These are phyloP conservation scores for Colletotrichum nymphaeae DNA, from an alignment of 2,329 filamentous ascomycete genomes.

Conservation along the genomic window DNA sequence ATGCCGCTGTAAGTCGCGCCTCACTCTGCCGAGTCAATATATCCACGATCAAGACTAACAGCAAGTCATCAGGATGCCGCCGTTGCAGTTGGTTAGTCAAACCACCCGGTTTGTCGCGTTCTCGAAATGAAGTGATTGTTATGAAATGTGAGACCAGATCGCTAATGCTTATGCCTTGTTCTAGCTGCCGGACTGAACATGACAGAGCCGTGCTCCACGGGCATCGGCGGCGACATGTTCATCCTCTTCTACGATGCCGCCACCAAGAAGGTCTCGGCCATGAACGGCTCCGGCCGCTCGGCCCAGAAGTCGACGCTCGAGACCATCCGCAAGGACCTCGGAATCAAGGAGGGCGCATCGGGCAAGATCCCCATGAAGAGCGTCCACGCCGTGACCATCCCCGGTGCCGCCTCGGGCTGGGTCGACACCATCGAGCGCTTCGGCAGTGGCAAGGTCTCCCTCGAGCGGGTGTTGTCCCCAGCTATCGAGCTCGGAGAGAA, in stretches of 20 bases:
- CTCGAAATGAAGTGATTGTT: neutral
- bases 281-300: slow-evolving; percentile 94
- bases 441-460: slow-evolving; percentile 83
- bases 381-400: slow-evolving; percentile 86
- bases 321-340: slow-evolving; percentile 75
- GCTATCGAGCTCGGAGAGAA: slow-evolving; percentile 88
- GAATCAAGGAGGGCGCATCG: slow-evolving; percentile 66
- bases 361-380: slow-evolving; percentile 78
- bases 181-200: slow-evolving; percentile 90
- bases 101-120: neutral
- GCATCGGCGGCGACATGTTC: slow-evolving; percentile 98
- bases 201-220: slow-evolving; percentile 92
- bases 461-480: slow-evolving; percentile 83
- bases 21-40: neutral
- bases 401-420: slow-evolving; percentile 94
- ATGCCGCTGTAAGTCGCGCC: slow-evolving; percentile 80
- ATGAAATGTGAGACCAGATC: neutral
- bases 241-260: slow-evolving; percentile 91
- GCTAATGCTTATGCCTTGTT: neutral
- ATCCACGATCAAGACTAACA: slow-evolving; percentile 28
- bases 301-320: slow-evolving; percentile 77
- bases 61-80: slow-evolving; percentile 80
- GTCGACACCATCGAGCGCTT: slow-evolving; percentile 88
- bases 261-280: slow-evolving; percentile 81
- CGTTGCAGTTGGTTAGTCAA: slow-evolving; percentile 80